Evolutionary conservation across 345 rosid species (phyloP).

Genomic region (Lepidium sativum): DNA sequence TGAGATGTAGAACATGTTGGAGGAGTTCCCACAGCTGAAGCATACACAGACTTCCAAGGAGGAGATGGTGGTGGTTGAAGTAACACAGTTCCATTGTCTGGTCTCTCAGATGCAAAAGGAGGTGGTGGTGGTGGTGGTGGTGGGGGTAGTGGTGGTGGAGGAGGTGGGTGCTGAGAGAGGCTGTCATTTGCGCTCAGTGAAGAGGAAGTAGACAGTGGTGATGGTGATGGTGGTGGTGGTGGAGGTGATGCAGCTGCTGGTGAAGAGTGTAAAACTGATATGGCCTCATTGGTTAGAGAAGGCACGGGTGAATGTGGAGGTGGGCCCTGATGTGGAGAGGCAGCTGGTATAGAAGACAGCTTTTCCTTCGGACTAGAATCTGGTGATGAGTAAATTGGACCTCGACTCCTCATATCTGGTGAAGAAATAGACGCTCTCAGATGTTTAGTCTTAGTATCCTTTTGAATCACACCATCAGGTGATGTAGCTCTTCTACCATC

Average conservation of each 20-base stretch:
- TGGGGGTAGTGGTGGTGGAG: slow-evolving; percentile 8
- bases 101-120: slow-evolving; percentile 11
- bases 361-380: slow-evolving; percentile 23
- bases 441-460: slow-evolving; percentile 32
- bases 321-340: slow-evolving; percentile 23
- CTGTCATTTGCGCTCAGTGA: neutral
- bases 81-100: slow-evolving; percentile 7
- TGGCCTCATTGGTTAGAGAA: slow-evolving; percentile 22
- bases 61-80: slow-evolving; percentile 11
- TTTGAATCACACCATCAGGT: slow-evolving; percentile 30
- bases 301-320: slow-evolving; percentile 28
- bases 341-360: slow-evolving; percentile 22
- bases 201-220: slow-evolving; percentile 13
- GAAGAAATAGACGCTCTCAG: slow-evolving; percentile 26
- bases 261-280: slow-evolving; percentile 16
- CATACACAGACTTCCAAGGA: slow-evolving; percentile 31
- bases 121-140: slow-evolving; percentile 19
- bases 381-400: slow-evolving; percentile 32
- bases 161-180: slow-evolving; percentile 5
- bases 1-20: slow-evolving; percentile 13
- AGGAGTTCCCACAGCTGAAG: slow-evolving; percentile 18
- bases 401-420: slow-evolving; percentile 30
- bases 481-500: slow-evolving; percentile 39
- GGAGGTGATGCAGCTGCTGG: slow-evolving; percentile 22
- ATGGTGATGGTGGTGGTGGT: too few species aligned